Evolutionary conservation across 768 basidiomycete genomes (phyloP), one percentile per base, ranked within the genome.

Genomic region (Tulasnella sp.): DNA sequence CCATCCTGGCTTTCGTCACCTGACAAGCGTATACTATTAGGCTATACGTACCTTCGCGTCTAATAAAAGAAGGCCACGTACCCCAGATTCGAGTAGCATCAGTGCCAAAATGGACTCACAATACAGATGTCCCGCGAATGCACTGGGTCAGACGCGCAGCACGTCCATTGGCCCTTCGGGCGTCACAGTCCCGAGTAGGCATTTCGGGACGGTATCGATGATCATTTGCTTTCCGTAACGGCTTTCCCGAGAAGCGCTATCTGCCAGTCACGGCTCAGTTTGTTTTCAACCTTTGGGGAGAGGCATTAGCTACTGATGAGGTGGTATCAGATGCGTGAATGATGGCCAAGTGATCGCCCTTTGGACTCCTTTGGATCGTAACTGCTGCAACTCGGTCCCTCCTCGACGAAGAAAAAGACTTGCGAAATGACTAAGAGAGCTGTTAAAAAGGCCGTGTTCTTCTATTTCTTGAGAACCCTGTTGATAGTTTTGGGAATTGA

Each of bases 361-460:
- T 28, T 9, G 60, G 60, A 0, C 60, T 24, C 31, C 60, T 18
- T 4, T 64, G 24, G 2, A 24, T 24, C 3, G n/a, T 64, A 31
- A 64, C 4, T 6, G 60, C 60, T 12, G 60, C 60, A 64, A 64
- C 60, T 64, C 60, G 60, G 60, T 64, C 14, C 58, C 58, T 28
- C 60, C 60, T 64, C 60, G 60, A 28, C 60, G 60, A 31, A 64
- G n/a, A 64, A 64, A 64, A 28, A 64, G 60, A 31, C 20, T 64
- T n/a, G 60, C n/a, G 12, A 64, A 24, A 6, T 9, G 60, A 31
- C n/a, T 24, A 1, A 64, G 31, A 31, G 60, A 28, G 14, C 31
- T 28, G 31, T 3, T n/a, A 7, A 7, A 12, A 24, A 0, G 14
- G 14, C 31, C n/a, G 9, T 31, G n/a, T 31, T 64, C 24, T 9